Percentiles rank a stretch among this genome's conserved stretches.
Conservation (phyloP, 2,329 filamentous ascomycete species). For the Pseudogymnoascus sp. region DNA sequence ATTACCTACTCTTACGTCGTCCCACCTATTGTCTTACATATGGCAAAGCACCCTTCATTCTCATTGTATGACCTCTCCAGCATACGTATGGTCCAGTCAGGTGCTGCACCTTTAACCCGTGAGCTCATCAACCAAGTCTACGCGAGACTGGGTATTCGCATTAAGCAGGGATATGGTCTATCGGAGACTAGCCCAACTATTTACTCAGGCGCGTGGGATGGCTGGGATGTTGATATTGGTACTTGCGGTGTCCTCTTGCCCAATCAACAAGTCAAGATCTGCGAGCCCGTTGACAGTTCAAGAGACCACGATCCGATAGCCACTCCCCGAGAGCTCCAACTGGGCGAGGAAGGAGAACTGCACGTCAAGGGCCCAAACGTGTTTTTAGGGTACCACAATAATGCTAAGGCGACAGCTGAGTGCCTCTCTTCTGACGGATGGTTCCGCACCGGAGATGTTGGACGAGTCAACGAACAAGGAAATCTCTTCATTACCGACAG, state of each 20-base stretch:
- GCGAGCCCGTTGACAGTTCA: background rate
- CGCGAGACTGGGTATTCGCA: slow-evolving; percentile 60
- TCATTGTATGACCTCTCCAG: slow-evolving; percentile 72
- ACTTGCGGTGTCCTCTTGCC: background rate
- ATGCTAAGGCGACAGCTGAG: slow-evolving; percentile 27
- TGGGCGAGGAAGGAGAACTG: slow-evolving; percentile 15
- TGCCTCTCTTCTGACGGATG: slow-evolving; percentile 25
- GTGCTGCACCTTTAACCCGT: slow-evolving; percentile 70
- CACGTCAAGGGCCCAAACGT: slow-evolving; percentile 26
- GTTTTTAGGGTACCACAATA: slow-evolving; percentile 32
- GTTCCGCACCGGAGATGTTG: slow-evolving; percentile 36
- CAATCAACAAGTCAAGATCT: background rate
- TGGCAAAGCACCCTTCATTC: slow-evolving; percentile 70
- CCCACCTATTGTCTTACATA: slow-evolving; percentile 69
- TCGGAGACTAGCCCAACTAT: slow-evolving; percentile 77
- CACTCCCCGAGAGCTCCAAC: background rate
- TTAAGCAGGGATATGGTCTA: slow-evolving; percentile 86
- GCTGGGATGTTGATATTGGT: background rate
- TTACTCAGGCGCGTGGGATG: slow-evolving; percentile 58
- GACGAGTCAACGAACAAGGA: slow-evolving; percentile 34
- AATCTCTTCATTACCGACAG: slow-evolving; percentile 28
- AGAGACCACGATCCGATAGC: background rate
- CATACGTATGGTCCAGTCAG: slow-evolving; percentile 73
- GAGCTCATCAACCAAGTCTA: slow-evolving; percentile 71
- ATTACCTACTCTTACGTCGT: slow-evolving; percentile 73